phyloP scores from a whole-genome alignment of 371 early-diverging fungal genomes.

The Actinomortierella ambigua region DNA sequence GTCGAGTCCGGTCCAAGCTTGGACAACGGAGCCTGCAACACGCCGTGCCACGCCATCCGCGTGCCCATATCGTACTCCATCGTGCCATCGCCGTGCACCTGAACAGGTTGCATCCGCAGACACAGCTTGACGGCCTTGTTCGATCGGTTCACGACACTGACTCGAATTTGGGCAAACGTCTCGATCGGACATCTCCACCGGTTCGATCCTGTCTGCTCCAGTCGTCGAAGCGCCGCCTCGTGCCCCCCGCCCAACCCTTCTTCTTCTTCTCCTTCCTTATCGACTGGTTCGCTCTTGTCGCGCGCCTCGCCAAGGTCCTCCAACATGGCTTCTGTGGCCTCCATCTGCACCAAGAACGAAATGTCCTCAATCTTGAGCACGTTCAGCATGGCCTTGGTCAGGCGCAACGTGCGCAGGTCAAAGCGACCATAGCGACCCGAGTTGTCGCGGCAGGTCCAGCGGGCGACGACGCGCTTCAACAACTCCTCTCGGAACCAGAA shows the following conservation, averaged over 20 bases:
- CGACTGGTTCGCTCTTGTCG: too few relatives aligned
- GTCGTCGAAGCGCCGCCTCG: conserved; percentile 1
- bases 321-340: conserved; percentile 14
- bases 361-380: conserved; percentile 65
- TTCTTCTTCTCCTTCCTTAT: too few relatives aligned
- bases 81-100: conserved; percentile 64
- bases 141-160: conserved; percentile 56
- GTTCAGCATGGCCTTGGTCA: conserved; percentile 55
- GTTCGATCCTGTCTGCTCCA: conserved; percentile 47
- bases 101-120: conserved; percentile 70
- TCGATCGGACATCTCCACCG: conserved; percentile 58
- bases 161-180: conserved; percentile 55
- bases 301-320: too few relatives aligned
- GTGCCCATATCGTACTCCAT: conserved; percentile 68
- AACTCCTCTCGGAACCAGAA: conserved; percentile 85
- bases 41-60: conserved; percentile 65
- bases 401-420: conserved; percentile 57
- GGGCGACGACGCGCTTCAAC: conserved; percentile 57
- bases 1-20: conserved; percentile 56
- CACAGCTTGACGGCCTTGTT: conserved; percentile 59
- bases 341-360: conserved; percentile 54
- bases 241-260: too few relatives aligned
- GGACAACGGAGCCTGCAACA: conserved; percentile 61
- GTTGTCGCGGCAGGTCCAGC: conserved; percentile 54
- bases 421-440: conserved; percentile 57